phyloP scores from a whole-genome alignment of 2,329 filamentous ascomycete species.

The Meredithiella fracta region DNA sequence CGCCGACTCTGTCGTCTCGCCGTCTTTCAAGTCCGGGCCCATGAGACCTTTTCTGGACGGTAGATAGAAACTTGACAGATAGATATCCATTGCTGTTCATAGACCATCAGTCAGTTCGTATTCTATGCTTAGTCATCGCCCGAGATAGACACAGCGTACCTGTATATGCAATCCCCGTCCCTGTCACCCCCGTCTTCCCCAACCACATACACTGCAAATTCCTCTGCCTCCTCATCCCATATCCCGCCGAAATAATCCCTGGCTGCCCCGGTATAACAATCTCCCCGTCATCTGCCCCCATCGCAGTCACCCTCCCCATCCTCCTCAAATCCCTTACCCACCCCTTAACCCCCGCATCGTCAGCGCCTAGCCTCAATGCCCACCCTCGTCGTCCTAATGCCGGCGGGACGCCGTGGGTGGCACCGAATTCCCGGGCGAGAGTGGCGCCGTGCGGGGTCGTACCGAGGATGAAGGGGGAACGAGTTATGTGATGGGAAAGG shows the following conservation, averaged over 20 bases:
- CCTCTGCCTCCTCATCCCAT: conserved; percentile 6
- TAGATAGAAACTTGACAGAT: not conserved
- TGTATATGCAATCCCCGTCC: conserved; percentile 9
- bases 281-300: not conserved
- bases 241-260: conserved; percentile 1
- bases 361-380: not conserved
- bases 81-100: not conserved
- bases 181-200: conserved; percentile 5
- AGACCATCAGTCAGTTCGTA: not conserved
- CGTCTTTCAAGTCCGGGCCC: not conserved
- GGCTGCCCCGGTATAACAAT: not conserved
- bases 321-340: conserved; percentile 4
- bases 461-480: not conserved
- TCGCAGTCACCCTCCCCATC: conserved; percentile 8
- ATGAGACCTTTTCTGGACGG: conserved; percentile 2
- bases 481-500: conserved; percentile 3
- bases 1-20: not conserved
- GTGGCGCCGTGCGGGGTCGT: not conserved
- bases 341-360: not conserved
- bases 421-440: conserved; percentile 11
- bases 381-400: not conserved
- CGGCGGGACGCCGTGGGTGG: not conserved
- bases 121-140: not conserved
- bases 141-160: not conserved
- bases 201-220: conserved; percentile 9